Evolutionary conservation across 139 green algal species (phyloP).

Genomic region (Astrephomene gubernaculifera): DNA sequence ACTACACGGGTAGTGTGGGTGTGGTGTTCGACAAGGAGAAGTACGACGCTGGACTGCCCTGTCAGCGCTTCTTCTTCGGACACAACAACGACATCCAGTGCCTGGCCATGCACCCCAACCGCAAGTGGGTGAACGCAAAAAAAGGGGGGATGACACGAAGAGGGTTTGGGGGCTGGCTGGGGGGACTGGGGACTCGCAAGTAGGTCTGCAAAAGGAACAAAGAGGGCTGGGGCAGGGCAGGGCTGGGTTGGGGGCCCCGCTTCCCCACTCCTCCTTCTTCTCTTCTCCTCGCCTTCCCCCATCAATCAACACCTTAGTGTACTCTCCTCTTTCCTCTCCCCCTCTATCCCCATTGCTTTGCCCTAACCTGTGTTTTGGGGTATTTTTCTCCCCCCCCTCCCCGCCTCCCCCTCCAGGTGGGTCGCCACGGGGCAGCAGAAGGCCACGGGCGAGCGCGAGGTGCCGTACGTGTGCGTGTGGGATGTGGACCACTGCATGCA

Average conservation of each 20-base stretch:
- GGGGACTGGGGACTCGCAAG: too few relatives aligned
- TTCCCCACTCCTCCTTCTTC: neutral
- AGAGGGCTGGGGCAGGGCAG: too few relatives aligned
- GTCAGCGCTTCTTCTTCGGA: conserved; percentile 75
- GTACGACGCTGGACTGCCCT: conserved; percentile 45
- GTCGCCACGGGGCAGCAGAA: conserved; percentile 75
- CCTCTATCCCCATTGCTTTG: too few relatives aligned
- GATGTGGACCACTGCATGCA: conserved; percentile 65
- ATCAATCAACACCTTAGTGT: too few relatives aligned
- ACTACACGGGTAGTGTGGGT: conserved; percentile 67
- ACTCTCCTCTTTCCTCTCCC: too few relatives aligned
- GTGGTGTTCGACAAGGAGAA: conserved; percentile 71
- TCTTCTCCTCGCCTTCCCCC: neutral
- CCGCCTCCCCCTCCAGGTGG: conserved; percentile 36
- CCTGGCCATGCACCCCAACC: conserved; percentile 49
- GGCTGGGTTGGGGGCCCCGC: too few relatives aligned
- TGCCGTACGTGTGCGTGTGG: conserved; percentile 68
- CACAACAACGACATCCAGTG: conserved; percentile 74
- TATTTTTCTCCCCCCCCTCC: too few relatives aligned
- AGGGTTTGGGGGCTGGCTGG: too few relatives aligned
- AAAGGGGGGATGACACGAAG: too few relatives aligned
- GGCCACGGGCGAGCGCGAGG: conserved; percentile 39
- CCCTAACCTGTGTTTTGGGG: too few relatives aligned
- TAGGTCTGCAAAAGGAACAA: too few relatives aligned
- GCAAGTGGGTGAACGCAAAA: conserved; percentile 42